phyloP scores from a whole-genome alignment of 208 protist genomes.

The Trypanosoma cruzi region DNA sequence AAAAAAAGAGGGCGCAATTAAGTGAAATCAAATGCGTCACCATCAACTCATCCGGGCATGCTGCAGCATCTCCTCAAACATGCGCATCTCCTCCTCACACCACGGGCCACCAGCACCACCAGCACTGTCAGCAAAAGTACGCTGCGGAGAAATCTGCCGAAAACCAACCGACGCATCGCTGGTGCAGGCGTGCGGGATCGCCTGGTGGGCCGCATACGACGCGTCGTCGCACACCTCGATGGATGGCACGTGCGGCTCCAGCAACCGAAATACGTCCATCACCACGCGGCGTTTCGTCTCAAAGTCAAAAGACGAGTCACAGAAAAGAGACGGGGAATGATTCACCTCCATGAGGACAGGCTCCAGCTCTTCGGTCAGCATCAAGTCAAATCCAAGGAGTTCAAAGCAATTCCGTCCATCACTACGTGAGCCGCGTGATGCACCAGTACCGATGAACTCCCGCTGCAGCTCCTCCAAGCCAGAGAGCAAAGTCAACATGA shows the following conservation, averaged over 20 bases:
- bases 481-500: slow-evolving; percentile 88
- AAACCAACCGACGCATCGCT: slow-evolving; percentile 12
- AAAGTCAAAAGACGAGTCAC: slow-evolving; percentile 82
- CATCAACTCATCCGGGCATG: background rate
- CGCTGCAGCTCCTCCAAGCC: slow-evolving; percentile 72
- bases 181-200: background rate
- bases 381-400: slow-evolving; percentile 90
- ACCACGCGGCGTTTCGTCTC: slow-evolving; percentile 75
- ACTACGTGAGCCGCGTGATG: slow-evolving; percentile 39
- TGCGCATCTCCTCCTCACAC: slow-evolving; percentile 21
- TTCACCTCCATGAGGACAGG: slow-evolving; percentile 92
- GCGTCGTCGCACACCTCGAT: slow-evolving; percentile 18
- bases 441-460: slow-evolving; percentile 67
- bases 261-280: slow-evolving; percentile 61
- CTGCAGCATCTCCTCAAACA: slow-evolving; percentile 31
- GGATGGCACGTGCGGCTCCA: slow-evolving; percentile 49
- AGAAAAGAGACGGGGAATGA: slow-evolving; percentile 90
- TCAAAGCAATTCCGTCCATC: slow-evolving; percentile 83
- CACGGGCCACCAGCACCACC: background rate
- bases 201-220: slow-evolving; percentile 26
- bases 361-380: slow-evolving; percentile 57
- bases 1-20: background rate
- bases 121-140: background rate
- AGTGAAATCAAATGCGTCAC: background rate
- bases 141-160: slow-evolving; percentile 29